Evolutionary conservation across 169 alveolate species (phyloP), one percentile per base, ranked within the genome.

Genomic region (Plasmodium gallinaceum): DNA sequence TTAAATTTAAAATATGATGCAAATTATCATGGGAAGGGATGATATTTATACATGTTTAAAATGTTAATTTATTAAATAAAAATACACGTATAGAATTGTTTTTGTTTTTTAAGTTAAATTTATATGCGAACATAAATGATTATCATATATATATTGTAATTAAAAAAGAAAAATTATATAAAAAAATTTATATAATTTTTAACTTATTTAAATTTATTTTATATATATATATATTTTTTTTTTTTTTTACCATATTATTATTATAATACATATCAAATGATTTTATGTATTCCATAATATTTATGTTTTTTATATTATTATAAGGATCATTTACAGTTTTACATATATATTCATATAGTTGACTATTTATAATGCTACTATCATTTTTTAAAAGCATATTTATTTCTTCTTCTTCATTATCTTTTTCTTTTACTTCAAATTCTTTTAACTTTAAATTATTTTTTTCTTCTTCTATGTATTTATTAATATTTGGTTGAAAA

Each of bases 401-500:
- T 16, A 62, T 45, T 7, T 45, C 65, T 20, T 22, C 14, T 9
- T 32, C 39, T 4, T 32, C 39, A 32, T 32, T 32, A 4, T 45
- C 61, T 16, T 48, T 60, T 68, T 42, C 57, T 14, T 22, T 66
- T 76, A 4, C 45, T 18, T 8, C 12, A 14, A 5, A 43, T 22
- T 76, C 42, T 61, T 62, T 46, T 6, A 37, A 16, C 12, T 18
- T 61, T 61, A 22, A 32, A 39, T 26, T n/a, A n/a, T 7, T 43
- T 46, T 39, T 18, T 24, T 83, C 75, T 26, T 9, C 66, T 18
- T 52, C 74, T 71, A 83, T 62, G 68, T 52, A 83, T 32, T 69
- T 83, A 10, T 54, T 43, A 69, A 83, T 37, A 51, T 83, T 83
- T 14, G 91, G 91, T 32, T 83, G 91, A 70, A 83, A 83, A 5